Base-by-base conservation (phyloP, 2,329 filamentous ascomycete genomes). In the Trichoderma breve region DNA sequence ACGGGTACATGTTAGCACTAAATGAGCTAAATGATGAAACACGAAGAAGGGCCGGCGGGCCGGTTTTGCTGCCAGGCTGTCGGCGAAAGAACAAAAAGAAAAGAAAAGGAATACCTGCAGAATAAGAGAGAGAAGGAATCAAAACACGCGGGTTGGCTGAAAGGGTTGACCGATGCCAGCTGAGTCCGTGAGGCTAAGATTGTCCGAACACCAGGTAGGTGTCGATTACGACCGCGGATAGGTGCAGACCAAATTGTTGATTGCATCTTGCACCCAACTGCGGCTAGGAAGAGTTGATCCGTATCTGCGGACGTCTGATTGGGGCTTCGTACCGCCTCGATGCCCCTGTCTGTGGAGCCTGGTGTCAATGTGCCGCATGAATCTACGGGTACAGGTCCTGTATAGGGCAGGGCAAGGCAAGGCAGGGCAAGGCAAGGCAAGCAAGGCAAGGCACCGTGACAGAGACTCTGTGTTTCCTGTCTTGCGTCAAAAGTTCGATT, bases 1-100 rank as follows among this genome's bases (percentile, higher is more conserved):
- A 39, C 15, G 24, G 34, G 30, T 55, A 36, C 47, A 28, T 7
- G 47, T 57, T 39, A n/a, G 64, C 51, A 39, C 47, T 43, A 71
- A 63, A 24, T 65, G 70, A 47, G 43, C 36, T 39, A 39, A 39
- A 47, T 47, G 43, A 47, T 73, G 74, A 75, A 74, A 74, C 74
- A 71, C 65, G 58, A 51, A 57, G 36, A 55, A 67, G 70, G 69
- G 71, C 34, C 60, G 51, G 34, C 51, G 57, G 66, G 39, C 57
- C 57, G 39, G 39, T 36, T 69, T 47, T 21, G 15, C 66, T 61
- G 55, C n/a, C 34, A 39, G 12, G n/a, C n/a, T n/a, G 32, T 15
- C 32, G 55, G 30, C 21, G 8, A 43, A 24, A 24, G 51, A 28
- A 57, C 36, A 51, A 67, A 43, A 55, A 26, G 12, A 67, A 26